Evolutionary conservation across 148 eudicot genomes (phyloP).

Genomic region (Beta vulgaris): DNA sequence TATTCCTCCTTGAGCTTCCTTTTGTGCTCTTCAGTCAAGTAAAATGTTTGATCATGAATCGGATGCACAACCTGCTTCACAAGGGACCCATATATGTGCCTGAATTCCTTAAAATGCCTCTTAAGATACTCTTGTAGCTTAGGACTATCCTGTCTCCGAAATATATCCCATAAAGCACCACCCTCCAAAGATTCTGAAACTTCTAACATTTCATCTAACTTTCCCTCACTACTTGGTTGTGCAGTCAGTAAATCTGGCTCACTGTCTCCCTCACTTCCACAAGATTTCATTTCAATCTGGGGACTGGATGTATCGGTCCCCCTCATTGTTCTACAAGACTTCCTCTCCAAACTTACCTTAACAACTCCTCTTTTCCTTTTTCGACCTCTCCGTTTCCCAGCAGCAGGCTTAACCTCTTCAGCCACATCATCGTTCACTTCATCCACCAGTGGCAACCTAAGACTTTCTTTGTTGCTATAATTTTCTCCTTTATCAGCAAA

Average conservation of each 20-base stretch:
- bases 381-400: conserved; percentile 24
- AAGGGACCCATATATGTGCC: conserved; percentile 51
- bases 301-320: conserved; percentile 7
- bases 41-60: conserved; percentile 56
- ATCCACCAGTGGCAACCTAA: conserved; percentile 12
- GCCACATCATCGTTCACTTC: not conserved
- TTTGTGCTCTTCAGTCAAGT: conserved; percentile 55
- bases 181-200: conserved; percentile 34
- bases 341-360: too few relatives aligned
- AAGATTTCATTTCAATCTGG: not conserved
- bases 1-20: conserved; percentile 52
- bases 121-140: conserved; percentile 49
- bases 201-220: conserved; percentile 14
- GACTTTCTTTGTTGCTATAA: not conserved
- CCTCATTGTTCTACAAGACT: conserved; percentile 9
- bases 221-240: conserved; percentile 11
- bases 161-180: conserved; percentile 68
- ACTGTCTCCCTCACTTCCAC: conserved; percentile 19
- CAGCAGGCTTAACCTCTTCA: conserved; percentile 22
- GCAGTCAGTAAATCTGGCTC: conserved; percentile 13
- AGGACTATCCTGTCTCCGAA: conserved; percentile 46
- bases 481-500: conserved; percentile 16
- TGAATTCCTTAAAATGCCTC: conserved; percentile 55
- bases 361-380: conserved; percentile 21
- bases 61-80: conserved; percentile 51